Conservation (phyloP, 768 basidiomycete species). For the Omphalotus guepiniiformis region DNA sequence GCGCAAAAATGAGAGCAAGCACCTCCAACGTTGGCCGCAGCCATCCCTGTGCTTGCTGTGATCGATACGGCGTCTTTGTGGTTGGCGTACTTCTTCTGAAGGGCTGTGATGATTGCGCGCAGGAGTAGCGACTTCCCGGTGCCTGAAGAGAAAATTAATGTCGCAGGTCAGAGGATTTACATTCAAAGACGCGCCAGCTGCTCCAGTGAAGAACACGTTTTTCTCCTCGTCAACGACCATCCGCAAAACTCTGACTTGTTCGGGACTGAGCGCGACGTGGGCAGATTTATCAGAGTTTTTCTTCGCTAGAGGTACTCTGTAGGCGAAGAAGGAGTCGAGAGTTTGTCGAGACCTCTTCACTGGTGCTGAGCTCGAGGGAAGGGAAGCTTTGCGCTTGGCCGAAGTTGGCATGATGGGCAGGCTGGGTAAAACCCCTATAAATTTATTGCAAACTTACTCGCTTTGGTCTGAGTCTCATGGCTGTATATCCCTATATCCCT, state of each 20-base stretch:
- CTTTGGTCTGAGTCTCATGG: no score
- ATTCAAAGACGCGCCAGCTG: constrained; percentile 47
- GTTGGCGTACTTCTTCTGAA: constrained; percentile 43
- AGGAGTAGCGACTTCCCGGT: constrained; percentile 79
- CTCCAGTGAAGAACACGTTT: constrained; percentile 77
- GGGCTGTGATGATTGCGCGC: constrained; percentile 60
- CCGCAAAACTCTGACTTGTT: constrained; percentile 62
- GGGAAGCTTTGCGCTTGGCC: not conserved
- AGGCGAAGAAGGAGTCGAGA: not conserved
- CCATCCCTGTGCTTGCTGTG: constrained; percentile 72
- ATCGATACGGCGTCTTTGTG: constrained; percentile 59
- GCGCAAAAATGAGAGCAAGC: constrained; percentile 29
- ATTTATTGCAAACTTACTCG: no score
- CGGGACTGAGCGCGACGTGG: constrained; percentile 52
- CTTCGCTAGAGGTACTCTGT: not conserved
- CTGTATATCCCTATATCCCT: no score
- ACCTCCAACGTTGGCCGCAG: constrained; percentile 69
- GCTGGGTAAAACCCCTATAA: no score
- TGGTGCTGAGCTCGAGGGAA: not conserved
- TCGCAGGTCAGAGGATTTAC: constrained; percentile 18
- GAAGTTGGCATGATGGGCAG: no score
- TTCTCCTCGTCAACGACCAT: constrained; percentile 54
- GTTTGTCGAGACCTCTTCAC: not conserved
- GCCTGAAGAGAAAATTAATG: constrained; percentile 44
- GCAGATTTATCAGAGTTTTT: no score